Evolutionary conservation across 768 basidiomycete genomes (phyloP).

Genomic region (Hortiboletus campestris): DNA sequence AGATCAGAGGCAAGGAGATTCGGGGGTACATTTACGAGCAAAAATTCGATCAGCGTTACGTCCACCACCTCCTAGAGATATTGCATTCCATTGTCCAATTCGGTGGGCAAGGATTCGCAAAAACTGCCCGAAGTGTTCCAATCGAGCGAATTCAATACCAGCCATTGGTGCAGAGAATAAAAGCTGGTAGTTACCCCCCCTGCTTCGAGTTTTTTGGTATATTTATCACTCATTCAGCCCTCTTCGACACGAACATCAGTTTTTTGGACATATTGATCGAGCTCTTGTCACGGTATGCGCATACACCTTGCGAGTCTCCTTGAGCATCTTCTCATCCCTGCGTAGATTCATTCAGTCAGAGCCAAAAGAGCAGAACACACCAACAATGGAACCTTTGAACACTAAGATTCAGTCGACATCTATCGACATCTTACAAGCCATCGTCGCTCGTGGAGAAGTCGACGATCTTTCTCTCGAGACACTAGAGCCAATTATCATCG

Average conservation of each 20-base stretch:
- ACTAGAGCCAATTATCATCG: slow-evolving; percentile 69
- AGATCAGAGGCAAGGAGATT: slow-evolving; percentile 64
- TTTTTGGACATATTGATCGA: slow-evolving; percentile 80
- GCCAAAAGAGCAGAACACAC: slow-evolving; percentile 47
- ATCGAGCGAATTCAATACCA: slow-evolving; percentile 65
- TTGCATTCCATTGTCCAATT: slow-evolving; percentile 77
- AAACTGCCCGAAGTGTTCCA: slow-evolving; percentile 62
- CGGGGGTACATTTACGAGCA: slow-evolving; percentile 67
- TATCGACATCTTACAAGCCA: slow-evolving; percentile 78
- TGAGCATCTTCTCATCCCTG: slow-evolving; percentile 1
- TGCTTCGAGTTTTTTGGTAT: background rate
- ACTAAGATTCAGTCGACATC: slow-evolving; percentile 66
- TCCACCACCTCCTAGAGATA: slow-evolving; percentile 72
- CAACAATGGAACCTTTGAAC: slow-evolving; percentile 62
- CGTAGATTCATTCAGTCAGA: slow-evolving; percentile 77
- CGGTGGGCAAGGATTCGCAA: slow-evolving; percentile 86
- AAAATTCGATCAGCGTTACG: slow-evolving; percentile 73
- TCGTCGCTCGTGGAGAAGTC: slow-evolving; percentile 80
- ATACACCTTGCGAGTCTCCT: slow-evolving; percentile 14
- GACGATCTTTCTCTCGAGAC: slow-evolving; percentile 56
- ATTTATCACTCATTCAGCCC: slow-evolving; percentile 19
- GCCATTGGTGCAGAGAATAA: slow-evolving; percentile 60
- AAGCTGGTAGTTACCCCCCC: slow-evolving; percentile 45
- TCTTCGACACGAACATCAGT: slow-evolving; percentile 51
- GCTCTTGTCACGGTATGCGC: slow-evolving; percentile 72